Evolutionary conservation across 176 grass and related monocot genomes (phyloP), one percentile per base, ranked within the genome.

Genomic region (Metroxylon sagu): DNA sequence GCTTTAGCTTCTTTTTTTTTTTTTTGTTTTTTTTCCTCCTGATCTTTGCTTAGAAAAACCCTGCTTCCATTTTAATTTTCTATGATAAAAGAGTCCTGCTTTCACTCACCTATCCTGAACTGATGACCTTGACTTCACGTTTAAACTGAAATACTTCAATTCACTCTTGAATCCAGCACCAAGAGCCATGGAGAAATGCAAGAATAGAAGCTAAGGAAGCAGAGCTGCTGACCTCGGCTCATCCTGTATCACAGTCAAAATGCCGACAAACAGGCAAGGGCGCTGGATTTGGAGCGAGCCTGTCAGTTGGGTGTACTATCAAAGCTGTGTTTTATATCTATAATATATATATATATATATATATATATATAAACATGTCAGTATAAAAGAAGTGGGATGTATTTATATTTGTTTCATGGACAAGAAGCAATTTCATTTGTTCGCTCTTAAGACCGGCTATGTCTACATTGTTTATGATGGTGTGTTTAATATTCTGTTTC

Each of bases 141-240:
- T 43, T 43, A 3, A 43, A 14, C 5, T 23, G 10, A 19, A 49
- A 26, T 51, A 50, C 49, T 50, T 17, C 25, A 2, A 51, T 64
- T 14, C 14, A 8, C 27, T 67, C 27, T 50, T 53, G 25, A 54
- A 29, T 31, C 17, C 49, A 67, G 64, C 51, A 67, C 64, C 64
- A 53, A 67, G 64, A 53, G 64, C 64, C 25, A 67, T 67, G 64
- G 64, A 67, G 50, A 67, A 67, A n/a, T 67, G 64, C 50, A 67
- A 67, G 64, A 67, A 67, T 26, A 67, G 50, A n/a, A 54, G 50
- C 23, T 67, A 25, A 67, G 16, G 16, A 5, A 60, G 17, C 35
- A 43, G 35, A 43, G 12, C 35, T 43, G 16, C 6, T 50, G 62
- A 19, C 61, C 31, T 23, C 5, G 35, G 35, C 21, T 23, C 21